A percentile compares a stretch with the other conserved stretches of the same genome.
Evolutionary conservation across 208 protist species (phyloP).

Genomic region (Trypanosoma melophagium): DNA sequence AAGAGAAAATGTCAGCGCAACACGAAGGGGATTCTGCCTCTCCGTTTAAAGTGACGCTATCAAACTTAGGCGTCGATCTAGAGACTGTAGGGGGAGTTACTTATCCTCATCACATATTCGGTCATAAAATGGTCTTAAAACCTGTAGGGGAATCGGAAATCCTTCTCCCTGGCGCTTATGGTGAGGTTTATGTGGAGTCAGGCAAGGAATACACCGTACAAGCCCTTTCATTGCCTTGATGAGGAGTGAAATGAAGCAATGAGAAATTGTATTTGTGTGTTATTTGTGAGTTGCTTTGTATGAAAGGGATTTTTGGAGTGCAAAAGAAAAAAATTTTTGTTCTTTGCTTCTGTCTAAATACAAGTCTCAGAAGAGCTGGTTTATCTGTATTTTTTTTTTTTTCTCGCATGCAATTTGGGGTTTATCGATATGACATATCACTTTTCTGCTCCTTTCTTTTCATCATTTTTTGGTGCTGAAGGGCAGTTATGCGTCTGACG

Average conservation of each 20-base stretch:
- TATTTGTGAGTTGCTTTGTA: too few relatives aligned
- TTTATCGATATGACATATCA: too few relatives aligned
- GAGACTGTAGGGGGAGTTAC: slow-evolving; percentile 51
- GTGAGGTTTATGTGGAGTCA: slow-evolving; percentile 47
- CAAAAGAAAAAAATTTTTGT: neutral
- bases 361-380: too few relatives aligned
- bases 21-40: neutral
- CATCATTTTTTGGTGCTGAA: neutral
- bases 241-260: neutral
- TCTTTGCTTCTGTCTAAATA: too few relatives aligned
- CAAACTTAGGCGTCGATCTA: slow-evolving; percentile 41
- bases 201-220: slow-evolving; percentile 26
- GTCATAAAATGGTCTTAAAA: slow-evolving; percentile 35
- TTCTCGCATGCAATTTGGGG: too few relatives aligned
- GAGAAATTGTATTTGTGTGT: neutral
- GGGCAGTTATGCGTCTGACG: slow-evolving; percentile 29
- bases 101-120: slow-evolving; percentile 72
- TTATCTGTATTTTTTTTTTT: too few relatives aligned
- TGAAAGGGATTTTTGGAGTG: neutral
- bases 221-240: slow-evolving; percentile 8
- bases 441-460: too few relatives aligned
- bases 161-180: slow-evolving; percentile 51
- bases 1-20: slow-evolving; percentile 10
- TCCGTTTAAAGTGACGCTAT: slow-evolving; percentile 5
- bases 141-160: slow-evolving; percentile 31